phyloP scores from a whole-genome alignment of 2,329 filamentous ascomycete genomes.

The Endothia cerciana region DNA sequence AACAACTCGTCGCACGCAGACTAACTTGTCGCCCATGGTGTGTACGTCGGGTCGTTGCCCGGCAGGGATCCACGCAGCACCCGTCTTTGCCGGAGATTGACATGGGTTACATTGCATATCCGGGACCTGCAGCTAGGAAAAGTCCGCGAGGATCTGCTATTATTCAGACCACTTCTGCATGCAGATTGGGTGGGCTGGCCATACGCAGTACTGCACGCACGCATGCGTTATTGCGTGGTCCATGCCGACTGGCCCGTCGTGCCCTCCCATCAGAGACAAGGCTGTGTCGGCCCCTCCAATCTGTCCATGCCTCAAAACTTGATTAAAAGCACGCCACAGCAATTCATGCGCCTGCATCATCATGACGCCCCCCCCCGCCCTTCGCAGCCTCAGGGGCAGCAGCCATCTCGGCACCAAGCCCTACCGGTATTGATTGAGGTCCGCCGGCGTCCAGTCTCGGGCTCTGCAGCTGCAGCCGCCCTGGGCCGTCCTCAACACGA shows the following conservation, averaged over 20 bases:
- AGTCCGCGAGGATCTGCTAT: background rate
- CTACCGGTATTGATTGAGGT: background rate
- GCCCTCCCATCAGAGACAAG: background rate
- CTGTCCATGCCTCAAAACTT: background rate
- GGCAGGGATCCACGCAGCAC: conserved; percentile 7
- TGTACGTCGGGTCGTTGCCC: no score
- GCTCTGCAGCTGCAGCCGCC: no score
- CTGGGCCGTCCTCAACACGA: no score
- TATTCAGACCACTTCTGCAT: background rate
- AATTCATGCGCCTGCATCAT: background rate
- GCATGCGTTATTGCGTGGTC: conserved; percentile 2
- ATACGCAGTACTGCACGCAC: background rate
- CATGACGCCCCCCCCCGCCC: background rate
- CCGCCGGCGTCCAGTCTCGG: background rate
- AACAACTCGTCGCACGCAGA: background rate
- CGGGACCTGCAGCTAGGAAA: background rate
- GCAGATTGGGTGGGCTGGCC: background rate
- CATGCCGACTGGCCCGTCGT: background rate
- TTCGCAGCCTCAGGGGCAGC: conserved; percentile 6
- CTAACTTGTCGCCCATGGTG: no score
- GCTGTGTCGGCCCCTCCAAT: background rate
- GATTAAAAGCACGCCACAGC: background rate
- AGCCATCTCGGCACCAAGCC: background rate
- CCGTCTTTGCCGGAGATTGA: background rate
- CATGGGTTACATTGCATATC: background rate